These are phyloP conservation scores for Populus alba DNA, from an alignment of 345 rosid genomes.

Conservation along the genomic window DNA sequence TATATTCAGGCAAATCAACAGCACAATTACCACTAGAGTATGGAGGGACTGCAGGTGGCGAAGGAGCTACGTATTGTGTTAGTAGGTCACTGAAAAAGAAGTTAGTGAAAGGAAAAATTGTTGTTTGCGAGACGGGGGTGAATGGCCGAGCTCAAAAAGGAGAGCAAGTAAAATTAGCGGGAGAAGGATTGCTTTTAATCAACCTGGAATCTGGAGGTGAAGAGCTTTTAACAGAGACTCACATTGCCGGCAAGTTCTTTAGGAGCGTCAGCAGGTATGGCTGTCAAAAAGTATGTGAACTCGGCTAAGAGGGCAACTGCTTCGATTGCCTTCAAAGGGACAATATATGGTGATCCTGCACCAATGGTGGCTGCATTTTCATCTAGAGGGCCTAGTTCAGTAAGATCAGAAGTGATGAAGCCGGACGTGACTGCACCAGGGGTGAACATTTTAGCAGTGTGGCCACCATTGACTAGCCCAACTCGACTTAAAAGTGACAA, in stretches of 20 bases:
- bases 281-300: constrained; percentile 40
- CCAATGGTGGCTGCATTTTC: constrained; percentile 74
- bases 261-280: constrained; percentile 47
- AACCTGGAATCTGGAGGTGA: constrained; percentile 51
- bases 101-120: constrained; percentile 41
- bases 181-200: constrained; percentile 64
- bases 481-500: constrained; percentile 44
- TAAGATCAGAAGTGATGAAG: constrained; percentile 58
- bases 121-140: constrained; percentile 33
- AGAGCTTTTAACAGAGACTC: constrained; percentile 60
- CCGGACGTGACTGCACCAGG: constrained; percentile 88
- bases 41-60: constrained; percentile 49
- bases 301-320: constrained; percentile 45
- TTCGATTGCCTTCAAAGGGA: constrained; percentile 55
- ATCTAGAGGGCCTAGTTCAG: constrained; percentile 65
- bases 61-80: constrained; percentile 41
- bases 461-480: constrained; percentile 59
- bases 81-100: constrained; percentile 27
- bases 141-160: constrained; percentile 22
- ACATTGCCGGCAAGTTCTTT: constrained; percentile 57
- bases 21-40: constrained; percentile 45
- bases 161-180: constrained; percentile 43
- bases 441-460: constrained; percentile 71
- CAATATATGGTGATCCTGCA: constrained; percentile 52
- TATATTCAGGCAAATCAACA: constrained; percentile 39